Base-by-base conservation (phyloP, 805 yeast species). In the Metschnikowia lochheadii region DNA sequence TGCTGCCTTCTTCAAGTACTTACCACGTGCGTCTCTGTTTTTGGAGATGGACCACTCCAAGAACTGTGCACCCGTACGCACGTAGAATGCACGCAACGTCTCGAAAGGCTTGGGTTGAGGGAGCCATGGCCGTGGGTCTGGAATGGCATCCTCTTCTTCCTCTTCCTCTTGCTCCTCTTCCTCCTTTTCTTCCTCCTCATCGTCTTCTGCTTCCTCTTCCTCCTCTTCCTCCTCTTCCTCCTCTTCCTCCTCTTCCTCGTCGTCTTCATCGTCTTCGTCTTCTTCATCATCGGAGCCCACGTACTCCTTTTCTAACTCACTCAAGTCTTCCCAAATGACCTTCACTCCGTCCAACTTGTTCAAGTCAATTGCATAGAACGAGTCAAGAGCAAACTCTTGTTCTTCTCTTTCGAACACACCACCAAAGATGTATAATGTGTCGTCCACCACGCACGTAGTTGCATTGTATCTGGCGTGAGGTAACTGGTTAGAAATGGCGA, bases 41-140 rank as follows among this genome's bases (percentile, higher is more conserved):
- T 85, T 87, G 4, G 94, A 85, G 56, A 90, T 87, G 1, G 96
- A 89, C 97, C 98, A 92, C 64, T 89, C 89, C 59, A 92, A 77
- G 69, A 92, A 92, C 26, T 82, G 81, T 5, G 92, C 84, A 51
- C 96, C 95, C 1, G 96, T 83, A 62, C 96, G 84, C 20, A 85
- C 72, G 66, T 94, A 92, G 70, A 92, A 92, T 2, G 81, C 84
- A 58, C 96, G 82, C 53, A 92, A 73, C 2, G 81, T 71, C 70
- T 92, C 98, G 61, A 92, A 94, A 6, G 96, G 85, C 63, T 91
- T 90, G 34, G 99, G 99, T 65, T 91, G 97, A 44, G 98, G 97
- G 49, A 92, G 77, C 96, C 96, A 92, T 15, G 99, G 97, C 65
- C 96, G 81, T 41, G 85, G 87, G 67, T 92, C 99, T 15, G 96